phyloP scores from a whole-genome alignment of 2,329 filamentous ascomycete genomes.

The Neobulgaria alba region DNA sequence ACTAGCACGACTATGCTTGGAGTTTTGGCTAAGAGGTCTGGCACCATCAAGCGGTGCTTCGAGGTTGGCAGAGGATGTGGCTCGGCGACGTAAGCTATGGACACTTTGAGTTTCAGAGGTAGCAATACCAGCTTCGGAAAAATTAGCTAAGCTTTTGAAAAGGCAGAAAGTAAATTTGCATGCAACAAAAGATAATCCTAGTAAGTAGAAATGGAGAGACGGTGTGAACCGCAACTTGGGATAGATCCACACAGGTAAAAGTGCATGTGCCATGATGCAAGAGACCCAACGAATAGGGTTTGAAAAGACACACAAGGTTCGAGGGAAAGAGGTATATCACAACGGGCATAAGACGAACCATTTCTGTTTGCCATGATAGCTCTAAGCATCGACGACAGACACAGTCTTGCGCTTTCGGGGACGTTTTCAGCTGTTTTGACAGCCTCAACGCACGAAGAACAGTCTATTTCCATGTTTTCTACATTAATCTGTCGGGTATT shows the following conservation, averaged over 20 bases:
- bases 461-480: constrained; percentile 55
- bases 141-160: not conserved
- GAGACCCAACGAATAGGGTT: too few relatives aligned
- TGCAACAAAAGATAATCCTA: too few relatives aligned
- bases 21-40: constrained; percentile 50
- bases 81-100: constrained; percentile 37
- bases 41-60: constrained; percentile 44
- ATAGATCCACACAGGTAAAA: too few relatives aligned
- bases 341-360: constrained; percentile 44
- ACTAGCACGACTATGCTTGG: constrained; percentile 61
- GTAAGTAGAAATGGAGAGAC: too few relatives aligned
- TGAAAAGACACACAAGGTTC: too few relatives aligned
- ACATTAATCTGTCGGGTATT: constrained; percentile 64
- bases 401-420: constrained; percentile 65
- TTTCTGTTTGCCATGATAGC: constrained; percentile 58
- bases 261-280: too few relatives aligned
- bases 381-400: constrained; percentile 66
- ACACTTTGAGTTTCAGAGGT: constrained; percentile 30
- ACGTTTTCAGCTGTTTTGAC: constrained; percentile 65
- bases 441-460: constrained; percentile 60
- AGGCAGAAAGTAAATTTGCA: too few relatives aligned
- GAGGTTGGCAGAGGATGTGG: constrained; percentile 53
- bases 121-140: constrained; percentile 1
- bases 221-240: too few relatives aligned
- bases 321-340: constrained; percentile 2